Evolutionary conservation across 306 rosid genomes (phyloP).

Genomic region (Sicyos baderoa): DNA sequence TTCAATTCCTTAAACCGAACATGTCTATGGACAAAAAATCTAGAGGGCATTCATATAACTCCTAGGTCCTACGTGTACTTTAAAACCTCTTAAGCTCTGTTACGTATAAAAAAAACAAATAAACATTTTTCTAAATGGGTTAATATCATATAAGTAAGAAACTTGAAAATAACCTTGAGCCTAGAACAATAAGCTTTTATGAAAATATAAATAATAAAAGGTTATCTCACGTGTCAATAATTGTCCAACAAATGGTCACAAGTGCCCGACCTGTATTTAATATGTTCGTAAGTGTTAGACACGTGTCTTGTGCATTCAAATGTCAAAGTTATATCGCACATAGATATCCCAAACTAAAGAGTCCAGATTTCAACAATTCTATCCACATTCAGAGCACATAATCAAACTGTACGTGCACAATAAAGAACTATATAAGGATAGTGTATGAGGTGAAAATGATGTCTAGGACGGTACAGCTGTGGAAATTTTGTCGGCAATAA

Average conservation of each 20-base stretch:
- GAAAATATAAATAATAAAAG: background rate
- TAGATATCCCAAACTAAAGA: background rate
- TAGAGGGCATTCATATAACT: background rate
- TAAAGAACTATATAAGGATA: background rate
- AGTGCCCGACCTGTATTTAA: background rate
- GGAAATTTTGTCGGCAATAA: background rate
- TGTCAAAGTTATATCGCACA: background rate
- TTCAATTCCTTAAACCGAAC: background rate
- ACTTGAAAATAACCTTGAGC: background rate
- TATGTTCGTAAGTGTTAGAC: background rate
- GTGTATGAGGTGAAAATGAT: background rate
- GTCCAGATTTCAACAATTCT: background rate
- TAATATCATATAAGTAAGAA: background rate
- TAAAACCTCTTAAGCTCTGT: background rate
- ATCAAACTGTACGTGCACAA: background rate
- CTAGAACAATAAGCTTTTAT: background rate
- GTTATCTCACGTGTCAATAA: background rate
- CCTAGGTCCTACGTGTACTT: background rate
- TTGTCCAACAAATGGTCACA: background rate
- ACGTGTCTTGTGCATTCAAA: background rate
- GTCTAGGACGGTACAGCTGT: background rate
- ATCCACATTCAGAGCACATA: background rate
- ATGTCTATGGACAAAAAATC: background rate
- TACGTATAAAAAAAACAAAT: background rate
- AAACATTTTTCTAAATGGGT: background rate